Percentiles rank a stretch among this genome's conserved stretches.
These are phyloP conservation scores for Aristolochia californica DNA, from an alignment of 164 flowering plant genomes.

Conservation along the genomic window DNA sequence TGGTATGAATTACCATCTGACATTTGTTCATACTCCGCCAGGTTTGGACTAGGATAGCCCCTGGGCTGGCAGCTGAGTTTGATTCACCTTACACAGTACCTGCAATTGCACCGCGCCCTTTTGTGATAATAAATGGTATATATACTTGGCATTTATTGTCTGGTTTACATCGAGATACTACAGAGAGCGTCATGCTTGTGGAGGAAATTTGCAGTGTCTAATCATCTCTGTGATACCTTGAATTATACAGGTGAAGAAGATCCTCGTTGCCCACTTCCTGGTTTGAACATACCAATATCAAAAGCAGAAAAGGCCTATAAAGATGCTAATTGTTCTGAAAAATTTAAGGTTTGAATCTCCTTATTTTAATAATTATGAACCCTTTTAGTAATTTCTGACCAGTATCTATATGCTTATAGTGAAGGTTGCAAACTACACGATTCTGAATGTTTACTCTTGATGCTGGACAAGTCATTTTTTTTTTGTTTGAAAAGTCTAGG, in stretches of 20 bases:
- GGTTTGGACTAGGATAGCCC: slow-evolving; percentile 94
- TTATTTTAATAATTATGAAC: background rate
- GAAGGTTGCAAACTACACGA: background rate
- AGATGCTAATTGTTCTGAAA: slow-evolving; percentile 32
- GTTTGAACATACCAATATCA: slow-evolving; percentile 39
- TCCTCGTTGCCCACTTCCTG: slow-evolving; percentile 79
- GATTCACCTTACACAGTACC: slow-evolving; percentile 78
- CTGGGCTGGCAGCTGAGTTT: slow-evolving; percentile 68
- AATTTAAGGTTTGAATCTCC: slow-evolving; percentile 42
- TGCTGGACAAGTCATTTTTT: background rate
- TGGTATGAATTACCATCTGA: background rate
- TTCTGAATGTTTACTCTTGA: background rate
- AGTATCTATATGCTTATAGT: background rate
- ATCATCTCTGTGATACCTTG: background rate
- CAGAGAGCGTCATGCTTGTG: background rate
- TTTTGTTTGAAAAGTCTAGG: background rate
- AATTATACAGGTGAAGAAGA: slow-evolving; percentile 61
- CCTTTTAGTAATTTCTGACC: background rate
- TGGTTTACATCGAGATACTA: background rate
- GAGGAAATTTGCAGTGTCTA: background rate
- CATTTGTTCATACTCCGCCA: slow-evolving; percentile 15
- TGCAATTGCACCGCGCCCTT: slow-evolving; percentile 80
- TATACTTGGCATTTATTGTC: background rate
- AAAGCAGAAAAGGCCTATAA: slow-evolving; percentile 38
- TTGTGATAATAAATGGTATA: slow-evolving; percentile 77